Base-by-base conservation (phyloP, 495 filamentous ascomycete genomes). In the Parachaetomium inaequale region DNA sequence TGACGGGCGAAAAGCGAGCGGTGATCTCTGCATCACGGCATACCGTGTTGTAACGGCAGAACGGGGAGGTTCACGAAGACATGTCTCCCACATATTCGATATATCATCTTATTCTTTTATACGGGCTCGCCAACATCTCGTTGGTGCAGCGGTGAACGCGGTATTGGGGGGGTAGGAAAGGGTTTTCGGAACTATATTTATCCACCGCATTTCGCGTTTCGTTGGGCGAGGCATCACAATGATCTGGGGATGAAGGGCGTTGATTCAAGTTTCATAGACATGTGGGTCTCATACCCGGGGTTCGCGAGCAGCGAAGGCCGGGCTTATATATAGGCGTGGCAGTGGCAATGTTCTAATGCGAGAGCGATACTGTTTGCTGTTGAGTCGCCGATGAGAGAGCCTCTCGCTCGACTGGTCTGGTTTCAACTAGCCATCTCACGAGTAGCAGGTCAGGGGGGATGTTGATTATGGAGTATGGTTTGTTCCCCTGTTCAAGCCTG, bases 31-130 rank as follows among this genome's bases (percentile, higher is more conserved):
- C 60, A 49, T 42, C 17, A 21, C 56, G 36, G 59, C 54, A 55
- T 42, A 28, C 28, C 43, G 19, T 61, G 58, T 21, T 42, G 38
- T 68, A 52, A 63, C 31, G 56, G 56, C 49, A 49, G 49, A 55
- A 6, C 5, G 11, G 28, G 49, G 42, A 53, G 21, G 47, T 31
- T 66, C 14, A 66, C 63, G 66, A 68, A 58, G 59, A 50, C 40
- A 68, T 56, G 63, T 63, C 55, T 61, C 57, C 29, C 43, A 52
- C 53, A 55, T 28, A 14, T 59, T 62, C 42, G 53, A 45, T 59
- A 54, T 68, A 42, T 65, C 62, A 63, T 61, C 61, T 63, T 60
- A 65, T 17, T 40, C 42, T 17, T 53, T 31, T 59, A 46, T 53
- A 36, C 38, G 55, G 59, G 43, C 19, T 45, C 32, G 21, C 19